Base-by-base conservation (phyloP, 805 yeast genomes). In the Metschnikowia lochheadii region DNA sequence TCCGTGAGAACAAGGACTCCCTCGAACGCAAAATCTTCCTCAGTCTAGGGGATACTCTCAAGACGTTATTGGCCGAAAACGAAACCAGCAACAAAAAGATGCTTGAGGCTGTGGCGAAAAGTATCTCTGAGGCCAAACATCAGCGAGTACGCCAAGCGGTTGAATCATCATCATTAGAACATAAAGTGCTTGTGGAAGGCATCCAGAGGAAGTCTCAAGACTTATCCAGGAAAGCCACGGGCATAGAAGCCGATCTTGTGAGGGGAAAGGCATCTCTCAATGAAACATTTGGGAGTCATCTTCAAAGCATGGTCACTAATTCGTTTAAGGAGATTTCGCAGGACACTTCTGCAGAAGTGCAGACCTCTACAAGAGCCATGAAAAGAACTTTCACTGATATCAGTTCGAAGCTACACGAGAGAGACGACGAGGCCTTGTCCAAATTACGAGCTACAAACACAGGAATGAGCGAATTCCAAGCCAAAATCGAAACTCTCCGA, bases 61-160 rank as follows among this genome's bases (percentile, higher is more conserved):
- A 33, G 23, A n/a, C 40, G 8, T 23, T 44, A 26, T 44, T 44
- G 40, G 46, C 40, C 2, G 46, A 44, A 26, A 44, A 44, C 26
- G 46, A 44, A 33, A 6, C 11, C 17, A 14, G 14, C 20, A 36
- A 36, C 10, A 31, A 36, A 17, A 44, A 36, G 23, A 35, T 35
- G 5, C 21, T 44, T 26, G 46, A 44, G 21, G 32, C 46, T 6
- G 33, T 44, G 40, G 40, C 40, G 3, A 44, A 44, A 33, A 26
- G 40, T 11, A 35, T 36, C 10, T 35, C 37, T 20, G 31, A 42
- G 5, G 20, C 15, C 6, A 32, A 33, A 20, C 29, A 42, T n/a
- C 26, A 20, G 33, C 45, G 38, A n/a, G 21, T 33, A 18, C 31
- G 26, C 29, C 15, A 20, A 23, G 18, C 21, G n/a, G 38, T 42